Evolutionary conservation across 2,329 filamentous ascomycete genomes (phyloP).

Genomic region (Trichoderma asperellum): DNA sequence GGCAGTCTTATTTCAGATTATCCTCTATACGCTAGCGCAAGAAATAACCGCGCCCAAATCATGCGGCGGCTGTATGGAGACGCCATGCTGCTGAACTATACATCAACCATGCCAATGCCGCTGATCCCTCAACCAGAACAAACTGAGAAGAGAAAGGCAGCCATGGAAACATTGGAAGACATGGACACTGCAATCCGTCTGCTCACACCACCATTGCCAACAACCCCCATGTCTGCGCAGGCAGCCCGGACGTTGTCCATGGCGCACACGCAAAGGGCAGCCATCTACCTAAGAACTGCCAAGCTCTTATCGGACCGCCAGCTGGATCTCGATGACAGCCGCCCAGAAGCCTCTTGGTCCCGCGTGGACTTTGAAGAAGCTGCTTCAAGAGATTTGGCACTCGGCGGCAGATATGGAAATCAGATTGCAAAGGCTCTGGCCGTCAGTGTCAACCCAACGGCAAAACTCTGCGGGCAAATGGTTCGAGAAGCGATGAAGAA

Average conservation of each 20-base stretch:
- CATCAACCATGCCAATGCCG: constrained; percentile 45
- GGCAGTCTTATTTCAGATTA: constrained; percentile 59
- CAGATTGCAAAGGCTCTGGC: constrained; percentile 67
- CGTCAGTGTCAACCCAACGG: constrained; percentile 68
- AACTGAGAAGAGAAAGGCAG: constrained; percentile 46
- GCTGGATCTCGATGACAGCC: constrained; percentile 45
- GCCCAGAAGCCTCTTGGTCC: constrained; percentile 55
- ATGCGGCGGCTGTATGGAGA: constrained; percentile 66
- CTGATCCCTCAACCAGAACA: constrained; percentile 46
- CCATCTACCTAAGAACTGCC: constrained; percentile 63
- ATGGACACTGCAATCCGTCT: constrained; percentile 62
- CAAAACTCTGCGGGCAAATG: constrained; percentile 71
- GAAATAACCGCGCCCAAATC: constrained; percentile 75
- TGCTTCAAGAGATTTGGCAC: constrained; percentile 65
- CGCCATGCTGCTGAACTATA: constrained; percentile 53
- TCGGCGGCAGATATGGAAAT: constrained; percentile 67
- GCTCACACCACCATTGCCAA: constrained; percentile 56
- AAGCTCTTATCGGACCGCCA: constrained; percentile 50
- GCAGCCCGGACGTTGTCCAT: constrained; percentile 69
- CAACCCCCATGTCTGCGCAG: constrained; percentile 62
- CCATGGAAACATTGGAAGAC: constrained; percentile 53
- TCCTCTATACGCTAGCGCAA: constrained; percentile 71
- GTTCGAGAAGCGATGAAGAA: constrained; percentile 71
- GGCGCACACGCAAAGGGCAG: constrained; percentile 72
- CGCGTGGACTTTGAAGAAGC: constrained; percentile 63